Evolutionary conservation across 139 green algal species (phyloP).

Genomic region (Yamagishiella unicocca): DNA sequence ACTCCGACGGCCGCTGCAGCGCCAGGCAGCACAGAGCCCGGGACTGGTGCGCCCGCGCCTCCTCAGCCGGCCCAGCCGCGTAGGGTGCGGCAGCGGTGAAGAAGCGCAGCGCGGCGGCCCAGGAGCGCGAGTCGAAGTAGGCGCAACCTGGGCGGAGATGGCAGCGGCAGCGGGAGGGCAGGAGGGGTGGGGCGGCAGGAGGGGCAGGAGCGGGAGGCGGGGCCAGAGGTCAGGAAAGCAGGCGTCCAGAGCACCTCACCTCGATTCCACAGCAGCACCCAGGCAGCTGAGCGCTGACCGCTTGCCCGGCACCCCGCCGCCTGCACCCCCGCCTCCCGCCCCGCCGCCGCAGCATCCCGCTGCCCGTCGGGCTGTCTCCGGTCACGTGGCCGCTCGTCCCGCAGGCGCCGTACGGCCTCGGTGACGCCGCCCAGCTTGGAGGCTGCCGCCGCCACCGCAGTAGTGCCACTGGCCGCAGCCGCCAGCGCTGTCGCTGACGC

Average conservation of each 20-base stretch:
- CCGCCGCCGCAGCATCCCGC: background rate
- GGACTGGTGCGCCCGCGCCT: background rate
- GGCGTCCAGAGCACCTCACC: background rate
- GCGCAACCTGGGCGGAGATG: background rate
- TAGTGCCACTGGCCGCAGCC: background rate
- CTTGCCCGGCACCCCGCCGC: background rate
- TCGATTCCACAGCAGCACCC: conserved; percentile 41
- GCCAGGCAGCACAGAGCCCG: conserved; percentile 34
- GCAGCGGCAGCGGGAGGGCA: background rate
- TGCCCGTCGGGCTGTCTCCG: too few relatives aligned
- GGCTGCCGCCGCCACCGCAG: background rate
- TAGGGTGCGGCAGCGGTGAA: background rate
- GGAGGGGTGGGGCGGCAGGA: background rate
- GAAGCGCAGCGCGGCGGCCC: background rate
- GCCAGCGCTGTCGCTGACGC: background rate
- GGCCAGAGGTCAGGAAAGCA: background rate
- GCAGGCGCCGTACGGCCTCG: background rate
- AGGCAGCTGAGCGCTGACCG: background rate
- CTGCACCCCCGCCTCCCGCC: background rate
- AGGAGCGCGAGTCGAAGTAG: background rate
- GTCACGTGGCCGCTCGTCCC: background rate
- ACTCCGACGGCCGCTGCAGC: background rate
- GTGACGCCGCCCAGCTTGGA: background rate
- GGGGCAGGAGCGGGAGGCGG: background rate
- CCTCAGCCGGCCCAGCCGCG: background rate